Evolutionary conservation across 306 rosid species (phyloP), one percentile per base, ranked within the genome.

Genomic region (Senna tora): DNA sequence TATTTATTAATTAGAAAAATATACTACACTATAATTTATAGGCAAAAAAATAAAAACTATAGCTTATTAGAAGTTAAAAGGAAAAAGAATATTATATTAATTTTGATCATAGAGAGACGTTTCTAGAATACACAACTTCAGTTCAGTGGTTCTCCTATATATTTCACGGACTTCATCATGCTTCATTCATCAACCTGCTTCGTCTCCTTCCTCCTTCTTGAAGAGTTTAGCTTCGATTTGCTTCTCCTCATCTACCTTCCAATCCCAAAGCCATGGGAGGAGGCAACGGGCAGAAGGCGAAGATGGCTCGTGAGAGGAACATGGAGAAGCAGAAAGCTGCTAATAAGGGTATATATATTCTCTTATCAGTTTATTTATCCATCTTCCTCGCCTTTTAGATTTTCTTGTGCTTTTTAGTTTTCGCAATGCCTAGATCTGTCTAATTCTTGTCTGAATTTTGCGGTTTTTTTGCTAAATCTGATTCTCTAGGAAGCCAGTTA

Each of bases 241-340:
- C 20, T 57, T 30, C 21, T 58, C 2, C n/a, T 50, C 67, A 12
- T 28, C 5, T 56, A 4, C 33, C 50, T 41, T 28, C n/a, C 33
- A 59, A 20, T 20, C 14, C 63, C 21, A n/a, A 59, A 34, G 69
- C 75, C 80, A 82, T 84, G 89, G 91, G 91, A 74, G 87, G 88
- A 67, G 91, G 91, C 78, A 87, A 87, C 55, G 85, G 84, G 4
- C 91, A 87, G 78, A 87, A 87, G 74, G 55, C 85, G 67, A 84
- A 71, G 82, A 84, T 77, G 87, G 88, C 91, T 10, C 88, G 88
- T 30, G 84, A 85, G 79, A 83, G 42, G 63, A 69, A 85, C 84
- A 16, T 85, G 74, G 87, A 85, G 82, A 88, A 88, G 73, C 76
- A 77, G 46, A 85, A 83, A 22, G 41, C 79, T 21, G 8, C 65